phyloP scores from a whole-genome alignment of 2,329 filamentous ascomycete species.

The Xylariaceae sp. region DNA sequence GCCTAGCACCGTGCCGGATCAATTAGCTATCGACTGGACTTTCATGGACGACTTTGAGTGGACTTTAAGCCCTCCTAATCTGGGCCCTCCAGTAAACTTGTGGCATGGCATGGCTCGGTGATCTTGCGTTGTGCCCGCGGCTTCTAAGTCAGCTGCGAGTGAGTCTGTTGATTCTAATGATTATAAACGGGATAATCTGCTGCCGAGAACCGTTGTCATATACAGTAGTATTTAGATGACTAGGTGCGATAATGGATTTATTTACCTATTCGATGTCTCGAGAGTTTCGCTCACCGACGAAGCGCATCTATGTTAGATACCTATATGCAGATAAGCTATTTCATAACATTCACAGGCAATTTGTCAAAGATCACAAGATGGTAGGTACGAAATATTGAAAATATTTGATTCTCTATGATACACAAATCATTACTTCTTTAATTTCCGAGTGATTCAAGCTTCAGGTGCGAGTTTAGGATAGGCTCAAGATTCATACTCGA shows the following conservation, averaged over 20 bases:
- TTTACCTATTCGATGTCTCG: neutral
- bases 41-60: slow-evolving; percentile 46
- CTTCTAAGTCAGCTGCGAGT: neutral
- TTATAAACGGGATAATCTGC: neutral
- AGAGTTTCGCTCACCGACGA: neutral
- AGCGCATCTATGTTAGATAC: neutral
- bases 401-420: too few relatives aligned
- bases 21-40: slow-evolving; percentile 42
- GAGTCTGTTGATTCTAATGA: neutral
- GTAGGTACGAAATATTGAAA: neutral
- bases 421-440: too few relatives aligned
- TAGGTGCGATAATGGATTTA: neutral
- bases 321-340: neutral
- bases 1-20: slow-evolving; percentile 18
- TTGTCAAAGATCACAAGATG: neutral
- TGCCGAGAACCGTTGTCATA: neutral
- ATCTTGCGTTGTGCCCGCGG: neutral
- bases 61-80: slow-evolving; percentile 30
- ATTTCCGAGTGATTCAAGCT: too few relatives aligned
- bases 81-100: slow-evolving; percentile 18
- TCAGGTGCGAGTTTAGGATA: too few relatives aligned
- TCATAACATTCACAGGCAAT: neutral
- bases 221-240: neutral
- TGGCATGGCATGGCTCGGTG: slow-evolving; percentile 25
- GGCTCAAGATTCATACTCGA: too few relatives aligned